These are phyloP conservation scores for Quercus ilex DNA, from an alignment of 306 rosid genomes.

Conservation along the genomic window DNA sequence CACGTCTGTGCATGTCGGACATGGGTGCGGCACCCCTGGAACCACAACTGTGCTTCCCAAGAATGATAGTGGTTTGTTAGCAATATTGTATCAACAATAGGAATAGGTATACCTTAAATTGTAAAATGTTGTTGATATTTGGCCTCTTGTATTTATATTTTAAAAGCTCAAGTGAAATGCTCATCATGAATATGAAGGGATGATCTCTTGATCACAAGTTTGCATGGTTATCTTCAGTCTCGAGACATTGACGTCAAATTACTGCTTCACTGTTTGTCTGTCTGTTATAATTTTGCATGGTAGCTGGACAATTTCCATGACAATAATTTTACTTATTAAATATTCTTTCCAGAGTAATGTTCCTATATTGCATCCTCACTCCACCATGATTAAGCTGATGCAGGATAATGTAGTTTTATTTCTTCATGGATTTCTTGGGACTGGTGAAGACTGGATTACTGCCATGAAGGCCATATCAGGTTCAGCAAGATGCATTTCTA, in stretches of 20 bases:
- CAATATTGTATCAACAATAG: not conserved
- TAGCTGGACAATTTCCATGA: not conserved
- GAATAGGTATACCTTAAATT: not conserved
- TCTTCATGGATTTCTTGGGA: slow-evolving; percentile 96
- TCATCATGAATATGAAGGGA: not conserved
- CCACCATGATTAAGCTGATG: slow-evolving; percentile 31
- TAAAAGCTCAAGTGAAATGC: not conserved
- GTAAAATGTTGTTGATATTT: not conserved
- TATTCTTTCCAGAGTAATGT: not conserved
- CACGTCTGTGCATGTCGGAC: too few species aligned
- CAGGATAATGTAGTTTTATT: slow-evolving; percentile 72
- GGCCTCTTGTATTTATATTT: not conserved
- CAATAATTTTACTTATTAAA: not conserved
- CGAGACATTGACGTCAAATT: not conserved
- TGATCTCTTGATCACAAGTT: not conserved
- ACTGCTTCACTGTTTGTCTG: not conserved
- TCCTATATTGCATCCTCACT: slow-evolving; percentile 29
- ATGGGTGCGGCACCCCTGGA: too few species aligned
- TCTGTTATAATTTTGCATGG: not conserved
- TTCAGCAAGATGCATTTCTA: slow-evolving; percentile 74
- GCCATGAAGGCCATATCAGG: slow-evolving; percentile 81
- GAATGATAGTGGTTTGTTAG: not conserved
- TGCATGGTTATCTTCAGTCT: not conserved
- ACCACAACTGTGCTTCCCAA: too few species aligned
- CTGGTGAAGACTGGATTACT: slow-evolving; percentile 83